A percentile compares a stretch with the other conserved stretches of the same genome.
Evolutionary conservation across 2,329 filamentous ascomycete genomes (phyloP).

Genomic region (Fusarium annulatum): DNA sequence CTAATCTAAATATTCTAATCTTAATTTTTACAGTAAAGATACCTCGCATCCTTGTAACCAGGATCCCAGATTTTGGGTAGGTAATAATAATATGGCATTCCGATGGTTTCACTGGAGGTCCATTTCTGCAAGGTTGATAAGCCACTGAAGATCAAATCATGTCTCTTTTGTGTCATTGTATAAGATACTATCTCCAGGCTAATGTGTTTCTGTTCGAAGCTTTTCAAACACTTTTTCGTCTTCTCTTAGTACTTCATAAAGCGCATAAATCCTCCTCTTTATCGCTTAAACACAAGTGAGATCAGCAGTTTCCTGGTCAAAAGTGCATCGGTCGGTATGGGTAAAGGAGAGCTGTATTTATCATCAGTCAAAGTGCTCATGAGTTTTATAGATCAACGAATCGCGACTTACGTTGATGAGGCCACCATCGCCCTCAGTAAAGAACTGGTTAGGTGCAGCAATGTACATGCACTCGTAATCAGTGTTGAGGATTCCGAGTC

Average conservation of each 20-base stretch:
- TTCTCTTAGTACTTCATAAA: rapidly evolving
- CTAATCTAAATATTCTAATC: no score
- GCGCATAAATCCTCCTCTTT: not conserved
- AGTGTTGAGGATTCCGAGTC: conserved; percentile 2
- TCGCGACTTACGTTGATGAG: not conserved
- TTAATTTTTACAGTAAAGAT: no score
- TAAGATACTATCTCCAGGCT: not conserved
- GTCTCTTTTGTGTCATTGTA: rapidly evolving
- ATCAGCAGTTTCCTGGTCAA: conserved; percentile 1
- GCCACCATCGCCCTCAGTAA: conserved; percentile 1
- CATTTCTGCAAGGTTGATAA: rapidly evolving
- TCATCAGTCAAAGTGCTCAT: not conserved
- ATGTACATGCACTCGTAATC: conserved; percentile 23
- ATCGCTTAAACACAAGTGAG: conserved; percentile 10
- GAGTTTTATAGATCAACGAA: rapidly evolving
- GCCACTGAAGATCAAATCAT: rapidly evolving
- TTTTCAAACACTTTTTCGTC: rapidly evolving
- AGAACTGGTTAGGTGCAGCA: conserved; percentile 15
- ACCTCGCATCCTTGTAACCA: no score
- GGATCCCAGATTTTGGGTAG: not conserved
- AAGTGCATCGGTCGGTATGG: conserved; percentile 3
- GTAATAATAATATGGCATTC: rapidly evolving
- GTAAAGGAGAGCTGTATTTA: not conserved
- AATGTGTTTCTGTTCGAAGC: rapidly evolving
- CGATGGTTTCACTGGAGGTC: rapidly evolving